A percentile compares a stretch with the other conserved stretches of the same genome.
phyloP scores from a whole-genome alignment of 345 rosid species.

The Noccaea bulbosa region DNA sequence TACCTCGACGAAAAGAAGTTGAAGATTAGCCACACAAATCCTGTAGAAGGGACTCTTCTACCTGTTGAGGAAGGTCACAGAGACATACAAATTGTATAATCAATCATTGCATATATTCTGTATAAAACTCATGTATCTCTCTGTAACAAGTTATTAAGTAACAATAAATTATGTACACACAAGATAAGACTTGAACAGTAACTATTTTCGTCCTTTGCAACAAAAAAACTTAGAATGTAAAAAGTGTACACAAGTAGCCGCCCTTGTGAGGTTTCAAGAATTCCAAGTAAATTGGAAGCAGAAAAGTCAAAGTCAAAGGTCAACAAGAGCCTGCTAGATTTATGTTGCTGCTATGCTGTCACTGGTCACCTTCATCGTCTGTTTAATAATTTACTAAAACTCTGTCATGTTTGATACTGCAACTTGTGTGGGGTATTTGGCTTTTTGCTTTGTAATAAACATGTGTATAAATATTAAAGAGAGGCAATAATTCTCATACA shows the following conservation, averaged over 20 bases:
- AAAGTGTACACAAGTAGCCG: conserved; percentile 13
- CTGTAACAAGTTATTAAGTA: not conserved
- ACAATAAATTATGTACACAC: not conserved
- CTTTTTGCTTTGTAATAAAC: not conserved
- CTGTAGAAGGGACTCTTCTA: conserved; percentile 23
- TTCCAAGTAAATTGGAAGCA: conserved; percentile 29
- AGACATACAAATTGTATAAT: conserved; percentile 20
- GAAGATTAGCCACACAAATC: conserved; percentile 18
- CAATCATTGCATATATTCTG: not conserved
- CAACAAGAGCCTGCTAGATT: conserved; percentile 28
- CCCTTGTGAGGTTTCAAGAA: conserved; percentile 14
- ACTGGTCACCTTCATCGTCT: not conserved
- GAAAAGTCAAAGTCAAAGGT: conserved; percentile 33
- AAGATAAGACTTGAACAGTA: conserved; percentile 1
- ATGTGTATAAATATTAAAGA: conserved; percentile 12
- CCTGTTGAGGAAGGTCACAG: conserved; percentile 27
- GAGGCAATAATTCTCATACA: conserved; percentile 5
- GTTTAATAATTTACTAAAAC: not conserved
- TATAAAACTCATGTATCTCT: not conserved
- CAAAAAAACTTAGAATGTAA: not conserved
- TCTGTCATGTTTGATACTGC: conserved; percentile 4
- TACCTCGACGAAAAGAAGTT: conserved; percentile 49
- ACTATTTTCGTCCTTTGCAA: not conserved
- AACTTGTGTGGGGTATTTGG: conserved; percentile 19
- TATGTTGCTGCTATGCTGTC: conserved; percentile 13